Evolutionary conservation across 768 basidiomycete genomes (phyloP).

Genomic region (Lepiota venenata): DNA sequence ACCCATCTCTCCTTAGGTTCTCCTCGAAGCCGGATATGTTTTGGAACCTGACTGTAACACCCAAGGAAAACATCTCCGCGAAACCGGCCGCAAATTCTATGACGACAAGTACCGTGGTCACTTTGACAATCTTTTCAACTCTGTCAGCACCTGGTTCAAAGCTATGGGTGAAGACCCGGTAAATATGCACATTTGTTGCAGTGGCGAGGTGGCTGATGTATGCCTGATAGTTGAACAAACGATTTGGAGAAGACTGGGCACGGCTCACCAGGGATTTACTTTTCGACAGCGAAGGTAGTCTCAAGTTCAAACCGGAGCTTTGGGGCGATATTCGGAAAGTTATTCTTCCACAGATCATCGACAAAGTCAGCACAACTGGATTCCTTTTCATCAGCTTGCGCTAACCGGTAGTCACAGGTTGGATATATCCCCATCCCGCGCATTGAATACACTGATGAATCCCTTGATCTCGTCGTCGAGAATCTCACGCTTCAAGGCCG

Average conservation of each 20-base stretch:
- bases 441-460: slow-evolving; percentile 88
- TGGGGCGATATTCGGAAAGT: slow-evolving; percentile 87
- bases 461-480: slow-evolving; percentile 87
- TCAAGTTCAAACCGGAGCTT: slow-evolving; percentile 85
- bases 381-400: not conserved
- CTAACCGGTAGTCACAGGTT: slow-evolving; percentile 34
- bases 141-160: slow-evolving; percentile 74
- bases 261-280: slow-evolving; percentile 82
- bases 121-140: slow-evolving; percentile 77
- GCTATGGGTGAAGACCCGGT: slow-evolving; percentile 82
- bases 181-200: slow-evolving; percentile 11
- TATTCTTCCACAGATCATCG: slow-evolving; percentile 76
- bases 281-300: slow-evolving; percentile 73
- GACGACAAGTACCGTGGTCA: slow-evolving; percentile 61
- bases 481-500: slow-evolving; percentile 86
- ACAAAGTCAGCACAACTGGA: slow-evolving; percentile 47
- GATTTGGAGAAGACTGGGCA: slow-evolving; percentile 81
- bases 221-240: slow-evolving; percentile 47
- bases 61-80: slow-evolving; percentile 60
- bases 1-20: slow-evolving; percentile 34
- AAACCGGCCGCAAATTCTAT: slow-evolving; percentile 77
- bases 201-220: not conserved
- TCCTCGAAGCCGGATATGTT: slow-evolving; percentile 83
- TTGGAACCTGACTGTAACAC: slow-evolving; percentile 72
- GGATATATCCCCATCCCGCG: slow-evolving; percentile 90